Evolutionary conservation across 805 yeast genomes (phyloP), one percentile per base, ranked within the genome.

Genomic region (Starmerella gropengiesseri): DNA sequence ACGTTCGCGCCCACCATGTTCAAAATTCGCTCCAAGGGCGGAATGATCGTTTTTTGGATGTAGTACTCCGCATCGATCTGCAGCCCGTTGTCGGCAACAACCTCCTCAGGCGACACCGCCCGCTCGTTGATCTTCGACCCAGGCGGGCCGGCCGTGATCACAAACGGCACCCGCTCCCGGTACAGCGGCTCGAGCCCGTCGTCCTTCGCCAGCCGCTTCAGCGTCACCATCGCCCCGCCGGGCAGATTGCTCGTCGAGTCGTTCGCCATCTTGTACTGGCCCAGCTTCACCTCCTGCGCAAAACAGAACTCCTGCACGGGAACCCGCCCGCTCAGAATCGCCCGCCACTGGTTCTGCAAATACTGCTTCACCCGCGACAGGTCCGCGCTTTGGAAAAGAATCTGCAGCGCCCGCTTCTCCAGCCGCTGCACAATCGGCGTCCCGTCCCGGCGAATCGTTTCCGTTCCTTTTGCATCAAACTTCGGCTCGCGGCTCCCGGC

Each of bases 381-480:
- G 55, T 89, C 84, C 21, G 68, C 62, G 0, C 87, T 73, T 11
- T 78, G 81, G 58, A 91, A 91, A 3, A 91, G 60, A 0, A 75
- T 66, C 27, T 81, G 64, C 4, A 91, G 61, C 0, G 81, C 62
- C 45, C 75, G 73, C 48, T 84, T 93, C 23, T 83, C 77, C 16
- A 91, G 77, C 51, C 78, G 78, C 60, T 77, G 93, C 50, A 83
- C 93, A 0, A 95, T 94, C 0, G 94, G 94, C 20, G 87, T 81
- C 0, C 97, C 97, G 61, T 91, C 98, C 49, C 98, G 65, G 49
- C 98, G 63, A 0, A 91, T 83, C 0, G 97, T 91, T 57, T 91
- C 98, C 11, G 85, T 86, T 1, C 98, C 98, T 52, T 91, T 91
- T 0, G 98, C 96, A 64, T 91, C 97, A 59, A 91, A 86, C 26